Evolutionary conservation across 148 eudicot species (phyloP), one percentile per base, ranked within the genome.

Genomic region (Mesembryanthemum crystallinum): DNA sequence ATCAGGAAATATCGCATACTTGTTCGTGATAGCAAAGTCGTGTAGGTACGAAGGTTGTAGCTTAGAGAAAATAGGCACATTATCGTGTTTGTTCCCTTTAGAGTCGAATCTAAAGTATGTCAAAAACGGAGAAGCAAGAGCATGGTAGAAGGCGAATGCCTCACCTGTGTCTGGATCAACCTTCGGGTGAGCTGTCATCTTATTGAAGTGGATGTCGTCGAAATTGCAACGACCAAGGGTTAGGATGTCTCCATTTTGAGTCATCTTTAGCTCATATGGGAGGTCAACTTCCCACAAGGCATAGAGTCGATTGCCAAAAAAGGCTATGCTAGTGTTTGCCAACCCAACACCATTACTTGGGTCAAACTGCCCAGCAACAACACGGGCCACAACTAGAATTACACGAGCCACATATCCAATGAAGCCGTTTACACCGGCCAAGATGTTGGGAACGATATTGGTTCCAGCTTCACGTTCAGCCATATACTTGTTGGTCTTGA

Each of bases 171-270:
- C 82, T 0, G 77, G 76, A 54, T 89, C 91, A 18, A 79, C 60
- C 59, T 90, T 90, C 0, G 94, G 91, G 69, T 90, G 94, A 5
- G 94, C 94, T 3, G 96, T 91, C 96, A 91, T 87, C 67, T 81
- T 84, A 82, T 66, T 74, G 37, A 54, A 20, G 0, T 83, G 84
- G 63, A 86, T 75, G 1, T 89, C 85, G n/a, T 78, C 72, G 25
- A 86, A 84, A 32, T 84, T 85, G 20, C 71, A 72, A 6, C 96
- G 87, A 18, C 86, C 88, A 7, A 89, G 24, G 3, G 92, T 91
- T 30, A 82, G 33, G 1, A 91, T 64, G 43, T 89, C 92, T 5
- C 96, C 92, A 8, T 77, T 66, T 0, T 81, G 60, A 10, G 84
- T 58, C 12, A 88, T 4, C 62, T 77, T 86, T 9, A 91, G 65